These are phyloP conservation scores for Candida takata DNA, from an alignment of 805 yeast genomes.

Conservation along the genomic window DNA sequence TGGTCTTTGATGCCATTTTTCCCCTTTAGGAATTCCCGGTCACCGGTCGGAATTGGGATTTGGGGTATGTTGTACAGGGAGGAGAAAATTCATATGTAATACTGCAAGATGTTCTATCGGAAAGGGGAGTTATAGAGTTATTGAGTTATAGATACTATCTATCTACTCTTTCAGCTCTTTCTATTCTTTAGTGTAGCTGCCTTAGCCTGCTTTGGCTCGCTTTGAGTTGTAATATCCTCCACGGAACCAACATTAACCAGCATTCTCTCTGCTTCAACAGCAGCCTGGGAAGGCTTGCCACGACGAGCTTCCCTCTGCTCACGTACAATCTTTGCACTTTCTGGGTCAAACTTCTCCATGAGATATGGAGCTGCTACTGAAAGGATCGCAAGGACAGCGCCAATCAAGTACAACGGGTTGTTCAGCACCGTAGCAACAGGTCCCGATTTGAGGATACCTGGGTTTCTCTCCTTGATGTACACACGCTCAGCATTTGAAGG, in stretches of 20 bases:
- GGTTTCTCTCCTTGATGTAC: slow-evolving; percentile 27
- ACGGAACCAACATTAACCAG: background rate
- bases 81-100: too few relatives aligned
- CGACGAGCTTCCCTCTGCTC: slow-evolving; percentile 18
- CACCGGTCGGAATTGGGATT: too few relatives aligned
- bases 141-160: too few relatives aligned
- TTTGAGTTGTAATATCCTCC: background rate
- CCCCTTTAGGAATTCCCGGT: too few relatives aligned
- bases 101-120: too few relatives aligned
- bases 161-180: slow-evolving; percentile 2
- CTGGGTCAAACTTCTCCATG: slow-evolving; percentile 36
- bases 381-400: slow-evolving; percentile 23
- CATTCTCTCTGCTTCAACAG: slow-evolving; percentile 5
- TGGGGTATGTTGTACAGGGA: too few relatives aligned
- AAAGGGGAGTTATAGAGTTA: too few relatives aligned
- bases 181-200: slow-evolving; percentile 1
- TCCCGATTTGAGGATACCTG: slow-evolving; percentile 29
- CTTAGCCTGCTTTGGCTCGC: background rate
- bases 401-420: slow-evolving; percentile 32
- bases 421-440: slow-evolving; percentile 30
- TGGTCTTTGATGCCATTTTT: too few relatives aligned
- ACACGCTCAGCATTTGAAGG: slow-evolving; percentile 26
- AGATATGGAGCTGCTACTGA: slow-evolving; percentile 27
- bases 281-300: slow-evolving; percentile 4
- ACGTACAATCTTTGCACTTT: slow-evolving; percentile 28